A percentile compares a stretch with the other conserved stretches of the same genome.
These are phyloP conservation scores for Trichoderma sp. DNA, from an alignment of 2,329 filamentous ascomycete genomes.

Conservation along the genomic window DNA sequence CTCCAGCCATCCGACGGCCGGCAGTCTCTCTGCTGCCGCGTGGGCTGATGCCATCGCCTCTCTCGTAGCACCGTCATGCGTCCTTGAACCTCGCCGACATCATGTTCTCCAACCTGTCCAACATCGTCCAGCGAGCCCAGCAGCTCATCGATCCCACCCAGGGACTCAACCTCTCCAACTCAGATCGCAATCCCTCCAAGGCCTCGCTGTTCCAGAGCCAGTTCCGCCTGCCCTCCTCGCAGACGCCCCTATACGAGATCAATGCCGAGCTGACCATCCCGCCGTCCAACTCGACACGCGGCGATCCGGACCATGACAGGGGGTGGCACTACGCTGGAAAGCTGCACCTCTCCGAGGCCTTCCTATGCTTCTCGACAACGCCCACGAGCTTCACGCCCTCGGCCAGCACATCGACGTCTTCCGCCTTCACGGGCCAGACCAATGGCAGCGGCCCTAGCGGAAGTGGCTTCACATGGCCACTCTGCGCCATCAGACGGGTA, in stretches of 20 bases:
- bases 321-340: slow-evolving; percentile 91
- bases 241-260: slow-evolving; percentile 94
- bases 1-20: slow-evolving; percentile 16
- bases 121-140: slow-evolving; percentile 92
- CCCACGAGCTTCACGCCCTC: slow-evolving; percentile 82
- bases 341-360: slow-evolving; percentile 90
- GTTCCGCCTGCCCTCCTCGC: slow-evolving; percentile 89
- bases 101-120: slow-evolving; percentile 67
- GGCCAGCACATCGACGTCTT: slow-evolving; percentile 77
- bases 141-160: slow-evolving; percentile 90
- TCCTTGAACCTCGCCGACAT: slow-evolving; percentile 42
- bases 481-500: slow-evolving; percentile 88
- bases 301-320: slow-evolving; percentile 69
- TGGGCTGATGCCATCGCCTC: slow-evolving; percentile 17
- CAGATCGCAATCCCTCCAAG: slow-evolving; percentile 84
- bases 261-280: slow-evolving; percentile 91
- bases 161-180: slow-evolving; percentile 70
- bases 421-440: slow-evolving; percentile 87
- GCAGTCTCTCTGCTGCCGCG: slow-evolving; percentile 25
- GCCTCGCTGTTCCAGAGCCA: slow-evolving; percentile 91
- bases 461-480: slow-evolving; percentile 92
- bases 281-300: slow-evolving; percentile 67
- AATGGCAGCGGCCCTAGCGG: slow-evolving; percentile 89
- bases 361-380: slow-evolving; percentile 94
- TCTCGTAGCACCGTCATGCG: slow-evolving; percentile 43